phyloP scores from a whole-genome alignment of 179 eudicot species.

The Dionaea muscipula region DNA sequence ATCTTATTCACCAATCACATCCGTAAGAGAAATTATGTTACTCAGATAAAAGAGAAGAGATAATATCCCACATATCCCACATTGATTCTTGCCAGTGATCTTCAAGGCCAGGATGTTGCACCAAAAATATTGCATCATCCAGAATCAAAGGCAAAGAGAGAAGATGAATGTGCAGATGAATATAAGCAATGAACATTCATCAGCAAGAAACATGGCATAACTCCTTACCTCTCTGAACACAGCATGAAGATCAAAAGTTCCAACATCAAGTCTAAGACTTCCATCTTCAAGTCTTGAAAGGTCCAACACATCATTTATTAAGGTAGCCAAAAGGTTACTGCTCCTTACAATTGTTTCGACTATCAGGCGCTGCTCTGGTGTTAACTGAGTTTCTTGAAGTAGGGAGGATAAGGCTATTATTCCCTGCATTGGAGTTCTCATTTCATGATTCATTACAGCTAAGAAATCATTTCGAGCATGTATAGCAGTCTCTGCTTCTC shows the following conservation, averaged over 20 bases:
- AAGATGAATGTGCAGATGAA: neutral
- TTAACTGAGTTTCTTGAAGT: constrained; percentile 65
- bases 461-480: constrained; percentile 89
- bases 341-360: constrained; percentile 82
- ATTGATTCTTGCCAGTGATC: no score
- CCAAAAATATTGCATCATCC: neutral
- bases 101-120: no score
- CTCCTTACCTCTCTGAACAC: constrained; percentile 57
- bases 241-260: constrained; percentile 55
- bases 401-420: constrained; percentile 77
- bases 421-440: constrained; percentile 96
- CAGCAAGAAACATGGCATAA: neutral
- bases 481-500: constrained; percentile 89
- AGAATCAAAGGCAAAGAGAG: neutral
- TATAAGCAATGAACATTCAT: neutral
- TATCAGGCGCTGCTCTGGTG: constrained; percentile 88
- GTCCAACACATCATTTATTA: constrained; percentile 83
- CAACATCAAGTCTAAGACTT: constrained; percentile 66
- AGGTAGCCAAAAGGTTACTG: constrained; percentile 72
- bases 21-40: constrained; percentile 3
- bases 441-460: constrained; percentile 96
- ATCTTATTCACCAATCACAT: constrained; percentile 8
- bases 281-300: constrained; percentile 96
- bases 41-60: neutral
- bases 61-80: no score